Conservation (phyloP, 148 eudicot genomes). For the Amaranthus cruentus region DNA sequence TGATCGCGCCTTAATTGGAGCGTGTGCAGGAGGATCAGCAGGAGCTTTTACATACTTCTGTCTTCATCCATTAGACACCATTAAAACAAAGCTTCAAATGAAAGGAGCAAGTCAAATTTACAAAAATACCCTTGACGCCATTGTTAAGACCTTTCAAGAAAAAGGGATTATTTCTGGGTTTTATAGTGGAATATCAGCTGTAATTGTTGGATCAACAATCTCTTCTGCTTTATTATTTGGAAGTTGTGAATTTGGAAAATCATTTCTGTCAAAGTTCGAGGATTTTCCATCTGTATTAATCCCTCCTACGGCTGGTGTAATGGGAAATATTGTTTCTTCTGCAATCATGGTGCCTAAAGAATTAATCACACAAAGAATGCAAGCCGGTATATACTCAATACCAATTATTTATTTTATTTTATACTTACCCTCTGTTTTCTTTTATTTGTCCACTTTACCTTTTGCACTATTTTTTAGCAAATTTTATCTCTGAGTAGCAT, state of each 20-base stretch:
- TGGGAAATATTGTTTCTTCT: slow-evolving; percentile 87
- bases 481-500: too few relatives aligned
- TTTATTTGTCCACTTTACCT: too few relatives aligned
- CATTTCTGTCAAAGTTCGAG: slow-evolving; percentile 53
- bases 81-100: slow-evolving; percentile 88
- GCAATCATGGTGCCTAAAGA: slow-evolving; percentile 93
- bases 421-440: too few relatives aligned
- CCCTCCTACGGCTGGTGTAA: slow-evolving; percentile 84
- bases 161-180: slow-evolving; percentile 69
- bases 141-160: slow-evolving; percentile 54
- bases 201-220: slow-evolving; percentile 69
- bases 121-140: slow-evolving; percentile 55
- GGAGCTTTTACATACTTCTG: slow-evolving; percentile 86
- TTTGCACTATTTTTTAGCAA: too few relatives aligned
- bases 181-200: slow-evolving; percentile 84
- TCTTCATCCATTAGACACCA: slow-evolving; percentile 83
- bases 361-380: slow-evolving; percentile 80
- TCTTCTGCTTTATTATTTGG: slow-evolving; percentile 88
- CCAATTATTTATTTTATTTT: too few relatives aligned
- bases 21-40: slow-evolving; percentile 76
- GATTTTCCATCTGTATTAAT: slow-evolving; percentile 50
- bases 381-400: slow-evolving; percentile 32
- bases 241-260: slow-evolving; percentile 87
- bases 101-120: slow-evolving; percentile 75
- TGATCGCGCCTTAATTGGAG: slow-evolving; percentile 73